A percentile compares a stretch with the other conserved stretches of the same genome.
phyloP scores from a whole-genome alignment of 2,329 filamentous ascomycete genomes.

The Chaetomium olivaceum region DNA sequence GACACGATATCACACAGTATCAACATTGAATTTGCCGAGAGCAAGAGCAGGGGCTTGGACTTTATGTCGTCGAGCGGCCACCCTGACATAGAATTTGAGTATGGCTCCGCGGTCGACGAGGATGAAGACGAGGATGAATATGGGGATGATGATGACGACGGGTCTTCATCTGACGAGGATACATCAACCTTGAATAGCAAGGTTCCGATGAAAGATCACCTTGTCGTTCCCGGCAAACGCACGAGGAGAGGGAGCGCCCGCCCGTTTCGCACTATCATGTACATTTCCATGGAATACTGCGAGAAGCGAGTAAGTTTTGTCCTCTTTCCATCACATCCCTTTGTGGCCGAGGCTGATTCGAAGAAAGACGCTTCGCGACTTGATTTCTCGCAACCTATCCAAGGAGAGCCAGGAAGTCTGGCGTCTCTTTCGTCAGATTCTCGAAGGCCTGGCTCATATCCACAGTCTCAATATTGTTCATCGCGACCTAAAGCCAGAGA shows the following conservation, averaged over 20 bases:
- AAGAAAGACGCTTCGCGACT: slow-evolving; percentile 74
- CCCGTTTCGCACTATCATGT: slow-evolving; percentile 72
- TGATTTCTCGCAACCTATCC: slow-evolving; percentile 75
- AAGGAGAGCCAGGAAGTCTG: slow-evolving; percentile 78
- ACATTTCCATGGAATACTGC: slow-evolving; percentile 99
- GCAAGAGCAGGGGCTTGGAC: slow-evolving; percentile 75
- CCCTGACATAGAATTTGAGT: slow-evolving; percentile 70
- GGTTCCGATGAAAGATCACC: slow-evolving; percentile 32
- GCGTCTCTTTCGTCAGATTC: slow-evolving; percentile 85
- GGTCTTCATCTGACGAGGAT: slow-evolving; percentile 41
- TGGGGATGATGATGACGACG: slow-evolving; percentile 48
- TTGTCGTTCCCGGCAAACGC: slow-evolving; percentile 25
- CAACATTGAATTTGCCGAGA: slow-evolving; percentile 64
- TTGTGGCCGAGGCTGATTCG: slow-evolving; percentile 17
- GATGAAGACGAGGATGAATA: slow-evolving; percentile 44
- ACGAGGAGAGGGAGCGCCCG: slow-evolving; percentile 37
- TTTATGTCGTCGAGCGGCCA: slow-evolving; percentile 88
- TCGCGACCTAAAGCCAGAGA: slow-evolving; percentile 94
- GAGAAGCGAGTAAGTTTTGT: slow-evolving; percentile 71
- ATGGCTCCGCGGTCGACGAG: slow-evolving; percentile 41
- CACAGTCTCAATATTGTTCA: slow-evolving; percentile 91
- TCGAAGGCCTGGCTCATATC: slow-evolving; percentile 88
- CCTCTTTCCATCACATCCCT: neutral
- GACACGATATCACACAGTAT: slow-evolving; percentile 43
- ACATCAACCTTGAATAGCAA: slow-evolving; percentile 42